Conservation (phyloP, 2,329 filamentous ascomycete genomes). For the Exophiala sp. region DNA sequence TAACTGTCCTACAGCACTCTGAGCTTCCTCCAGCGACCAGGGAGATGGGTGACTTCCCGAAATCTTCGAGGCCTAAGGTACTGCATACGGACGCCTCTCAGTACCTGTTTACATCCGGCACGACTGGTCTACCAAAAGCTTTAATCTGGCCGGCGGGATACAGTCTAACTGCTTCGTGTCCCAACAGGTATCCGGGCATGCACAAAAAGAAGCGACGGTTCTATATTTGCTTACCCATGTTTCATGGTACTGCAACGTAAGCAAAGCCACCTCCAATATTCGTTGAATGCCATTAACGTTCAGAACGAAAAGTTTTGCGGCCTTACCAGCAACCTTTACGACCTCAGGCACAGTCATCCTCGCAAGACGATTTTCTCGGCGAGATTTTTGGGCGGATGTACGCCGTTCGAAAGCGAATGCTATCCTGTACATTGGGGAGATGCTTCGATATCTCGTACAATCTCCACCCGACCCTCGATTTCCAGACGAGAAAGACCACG, state of each 20-base stretch:
- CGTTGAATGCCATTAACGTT: background rate
- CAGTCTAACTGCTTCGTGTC: slow-evolving; percentile 3
- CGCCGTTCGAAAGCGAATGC: slow-evolving; percentile 21
- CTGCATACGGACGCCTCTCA: slow-evolving; percentile 16
- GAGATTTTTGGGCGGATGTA: slow-evolving; percentile 24
- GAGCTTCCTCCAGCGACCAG: slow-evolving; percentile 10
- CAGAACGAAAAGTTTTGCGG: slow-evolving; percentile 33
- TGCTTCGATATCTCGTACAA: slow-evolving; percentile 26
- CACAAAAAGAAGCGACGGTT: slow-evolving; percentile 44
- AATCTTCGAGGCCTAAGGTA: slow-evolving; percentile 15
- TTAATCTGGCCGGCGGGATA: slow-evolving; percentile 19
- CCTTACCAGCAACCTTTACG: slow-evolving; percentile 27
- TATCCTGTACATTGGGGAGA: slow-evolving; percentile 26
- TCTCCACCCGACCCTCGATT: slow-evolving; percentile 17
- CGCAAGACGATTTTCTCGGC: slow-evolving; percentile 28
- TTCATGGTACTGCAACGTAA: slow-evolving; percentile 45
- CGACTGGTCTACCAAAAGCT: slow-evolving; percentile 31
- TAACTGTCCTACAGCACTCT: background rate
- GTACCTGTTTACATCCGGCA: slow-evolving; percentile 37
- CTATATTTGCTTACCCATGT: slow-evolving; percentile 48
- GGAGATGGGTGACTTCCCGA: slow-evolving; percentile 20
- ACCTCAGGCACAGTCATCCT: slow-evolving; percentile 18
- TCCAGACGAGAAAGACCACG: slow-evolving; percentile 18
- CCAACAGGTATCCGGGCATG: slow-evolving; percentile 32
- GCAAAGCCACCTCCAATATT: background rate